These are phyloP conservation scores for Barnettozyma sucrosica DNA, from an alignment of 805 yeast species.

Conservation along the genomic window DNA sequence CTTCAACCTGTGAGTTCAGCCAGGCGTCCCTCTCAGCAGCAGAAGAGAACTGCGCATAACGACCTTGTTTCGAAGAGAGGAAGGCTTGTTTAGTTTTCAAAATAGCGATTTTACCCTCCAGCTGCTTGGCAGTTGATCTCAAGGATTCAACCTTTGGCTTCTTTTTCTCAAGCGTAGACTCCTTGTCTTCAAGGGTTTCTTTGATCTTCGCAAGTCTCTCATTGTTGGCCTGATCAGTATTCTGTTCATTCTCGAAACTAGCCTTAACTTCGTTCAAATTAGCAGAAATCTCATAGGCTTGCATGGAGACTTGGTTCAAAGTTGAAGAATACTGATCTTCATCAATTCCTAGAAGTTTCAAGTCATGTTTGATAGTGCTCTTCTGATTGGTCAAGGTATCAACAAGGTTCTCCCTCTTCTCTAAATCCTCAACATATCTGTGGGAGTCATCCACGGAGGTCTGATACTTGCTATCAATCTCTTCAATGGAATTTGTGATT, in stretches of 20 bases:
- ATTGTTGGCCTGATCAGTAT: slow-evolving; percentile 23
- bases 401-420: slow-evolving; percentile 51
- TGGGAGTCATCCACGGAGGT: slow-evolving; percentile 47
- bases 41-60: slow-evolving; percentile 52
- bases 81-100: slow-evolving; percentile 48
- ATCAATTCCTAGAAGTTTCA: slow-evolving; percentile 53
- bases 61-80: slow-evolving; percentile 65
- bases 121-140: slow-evolving; percentile 33
- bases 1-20: slow-evolving; percentile 48
- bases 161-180: slow-evolving; percentile 30
- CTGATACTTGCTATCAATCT: slow-evolving; percentile 52
- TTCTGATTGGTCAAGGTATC: slow-evolving; percentile 41
- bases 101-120: slow-evolving; percentile 36
- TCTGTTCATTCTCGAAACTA: slow-evolving; percentile 33
- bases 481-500: slow-evolving; percentile 53
- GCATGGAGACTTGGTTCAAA: slow-evolving; percentile 41
- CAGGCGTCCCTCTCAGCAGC: slow-evolving; percentile 60
- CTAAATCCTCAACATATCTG: slow-evolving; percentile 47
- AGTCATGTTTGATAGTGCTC: slow-evolving; percentile 39
- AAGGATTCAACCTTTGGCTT: slow-evolving; percentile 39
- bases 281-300: slow-evolving; percentile 45
- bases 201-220: slow-evolving; percentile 21
- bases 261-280: slow-evolving; percentile 32
- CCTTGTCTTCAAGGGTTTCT: slow-evolving; percentile 28
- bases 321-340: slow-evolving; percentile 46